Evolutionary conservation across 768 basidiomycete species (phyloP).

Genomic region (Lentinula guzmanii): DNA sequence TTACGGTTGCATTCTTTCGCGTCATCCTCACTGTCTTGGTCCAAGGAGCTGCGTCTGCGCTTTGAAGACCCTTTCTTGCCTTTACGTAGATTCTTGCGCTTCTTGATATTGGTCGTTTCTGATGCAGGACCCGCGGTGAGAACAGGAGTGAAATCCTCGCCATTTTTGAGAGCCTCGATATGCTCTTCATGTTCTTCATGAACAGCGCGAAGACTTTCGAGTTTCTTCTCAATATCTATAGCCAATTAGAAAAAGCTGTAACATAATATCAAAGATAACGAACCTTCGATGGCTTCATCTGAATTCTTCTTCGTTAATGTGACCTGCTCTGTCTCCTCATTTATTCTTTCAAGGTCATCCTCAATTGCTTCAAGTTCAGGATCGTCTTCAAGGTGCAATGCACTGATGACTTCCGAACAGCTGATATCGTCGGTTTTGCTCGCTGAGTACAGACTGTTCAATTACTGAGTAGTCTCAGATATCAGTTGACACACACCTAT

Average conservation of each 20-base stretch:
- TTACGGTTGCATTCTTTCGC: slow-evolving; percentile 22
- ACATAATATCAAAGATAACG: slow-evolving; percentile 1
- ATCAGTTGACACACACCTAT: slow-evolving; percentile 33
- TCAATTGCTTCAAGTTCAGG: slow-evolving; percentile 45
- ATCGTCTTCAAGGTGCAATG: slow-evolving; percentile 47
- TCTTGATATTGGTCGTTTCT: slow-evolving; percentile 20
- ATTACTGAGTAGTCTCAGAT: not conserved
- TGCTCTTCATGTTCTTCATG: slow-evolving; percentile 37
- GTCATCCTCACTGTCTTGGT: slow-evolving; percentile 28
- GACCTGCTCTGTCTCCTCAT: slow-evolving; percentile 26
- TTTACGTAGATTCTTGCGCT: slow-evolving; percentile 41
- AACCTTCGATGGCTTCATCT: slow-evolving; percentile 38
- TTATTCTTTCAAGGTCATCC: slow-evolving; percentile 31
- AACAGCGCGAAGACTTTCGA: slow-evolving; percentile 31
- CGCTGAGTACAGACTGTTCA: slow-evolving; percentile 24
- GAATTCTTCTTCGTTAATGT: slow-evolving; percentile 36
- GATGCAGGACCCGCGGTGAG: slow-evolving; percentile 27
- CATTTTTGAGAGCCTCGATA: slow-evolving; percentile 39
- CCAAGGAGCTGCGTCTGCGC: slow-evolving; percentile 24
- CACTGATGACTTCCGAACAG: slow-evolving; percentile 48
- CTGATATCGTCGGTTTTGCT: slow-evolving; percentile 63
- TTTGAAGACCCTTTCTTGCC: slow-evolving; percentile 40
- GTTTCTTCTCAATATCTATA: slow-evolving; percentile 32
- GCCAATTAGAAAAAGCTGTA: not conserved
- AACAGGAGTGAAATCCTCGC: slow-evolving; percentile 34